Conservation (phyloP, 768 basidiomycete species). For the Suillus sp. region DNA sequence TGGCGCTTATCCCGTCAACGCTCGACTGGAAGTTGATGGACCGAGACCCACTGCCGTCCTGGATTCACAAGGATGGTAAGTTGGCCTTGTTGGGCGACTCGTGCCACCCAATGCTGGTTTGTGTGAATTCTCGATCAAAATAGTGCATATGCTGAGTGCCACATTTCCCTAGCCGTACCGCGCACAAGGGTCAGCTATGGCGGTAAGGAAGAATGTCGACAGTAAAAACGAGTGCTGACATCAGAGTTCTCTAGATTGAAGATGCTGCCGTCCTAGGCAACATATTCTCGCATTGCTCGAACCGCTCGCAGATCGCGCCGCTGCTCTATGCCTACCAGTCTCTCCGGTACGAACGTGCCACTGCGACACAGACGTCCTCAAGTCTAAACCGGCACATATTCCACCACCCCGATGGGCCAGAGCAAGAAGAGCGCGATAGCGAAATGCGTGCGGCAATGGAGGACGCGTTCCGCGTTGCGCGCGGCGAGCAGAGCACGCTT, state of each 20-base stretch:
- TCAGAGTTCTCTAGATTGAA: constrained; percentile 31
- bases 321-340: constrained; percentile 56
- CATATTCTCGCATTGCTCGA: constrained; percentile 50
- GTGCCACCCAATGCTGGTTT: constrained; percentile 56
- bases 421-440: constrained; percentile 51
- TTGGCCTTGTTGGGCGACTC: constrained; percentile 55
- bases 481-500: constrained; percentile 19
- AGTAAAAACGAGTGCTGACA: constrained; percentile 3
- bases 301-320: constrained; percentile 43
- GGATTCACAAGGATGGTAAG: constrained; percentile 47
- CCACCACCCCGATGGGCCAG: constrained; percentile 57
- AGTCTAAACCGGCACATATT: constrained; percentile 55
- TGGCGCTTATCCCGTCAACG: constrained; percentile 46
- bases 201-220: constrained; percentile 34
- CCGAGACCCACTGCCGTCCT: constrained; percentile 47
- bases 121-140: constrained; percentile 6
- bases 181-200: constrained; percentile 60
- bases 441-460: constrained; percentile 56
- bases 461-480: constrained; percentile 32
- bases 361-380: constrained; percentile 51
- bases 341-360: constrained; percentile 52
- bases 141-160: neutral
- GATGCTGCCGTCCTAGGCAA: constrained; percentile 45
- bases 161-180: constrained; percentile 44
- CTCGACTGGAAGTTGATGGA: constrained; percentile 53